Base-by-base conservation (phyloP, 345 rosid genomes). In the Brassica juncea region DNA sequence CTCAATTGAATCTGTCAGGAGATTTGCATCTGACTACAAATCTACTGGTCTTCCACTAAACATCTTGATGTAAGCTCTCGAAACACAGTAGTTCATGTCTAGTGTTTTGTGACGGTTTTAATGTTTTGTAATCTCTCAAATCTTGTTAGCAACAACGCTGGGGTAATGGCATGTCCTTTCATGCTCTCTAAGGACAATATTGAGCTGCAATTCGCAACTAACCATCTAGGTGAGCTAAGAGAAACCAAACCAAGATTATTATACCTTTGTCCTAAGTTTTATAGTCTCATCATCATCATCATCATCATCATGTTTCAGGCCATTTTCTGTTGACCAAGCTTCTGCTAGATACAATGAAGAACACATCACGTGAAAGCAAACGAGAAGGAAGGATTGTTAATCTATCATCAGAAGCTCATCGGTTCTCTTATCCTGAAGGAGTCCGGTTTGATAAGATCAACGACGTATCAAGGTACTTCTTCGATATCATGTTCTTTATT, bases 251-350 rank as follows among this genome's bases (percentile, higher is more conserved):
- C 14, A 67, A 3, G 21, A 4, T 31, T 44, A 42, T 14, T 2
- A 42, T 59, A 27, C 28, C 55, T 32, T n/a, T 62, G 30, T 69
- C 2, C 52, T 30, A 59, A 47, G 71, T 8, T 2, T 47, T 3
- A 8, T 59, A 19, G 11, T n/a, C 21, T 70, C 10, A 77, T 47
- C 2, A 49, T 39, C 44, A 37, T 37, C 30, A 27, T 27, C 30
- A 27, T 27, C 30, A 27, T 27, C 30, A 44, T 49, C 55, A 49
- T 49, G 55, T 49, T 52, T 76, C 83, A 88, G 94, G 94, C 49
- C 94, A 90, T 85, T 90, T 90, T 79, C 88, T 87, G 70, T 30
- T 90, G 76, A 90, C 91, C 4, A 84, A 86, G 58, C 87, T 88
- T 39, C 73, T 88, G 62, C 54, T 88, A 73, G 91, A 82, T 47